A percentile compares a stretch with the other conserved stretches of the same genome.
Evolutionary conservation across 768 basidiomycete genomes (phyloP).

Genomic region (Cystobasidium onofrii): DNA sequence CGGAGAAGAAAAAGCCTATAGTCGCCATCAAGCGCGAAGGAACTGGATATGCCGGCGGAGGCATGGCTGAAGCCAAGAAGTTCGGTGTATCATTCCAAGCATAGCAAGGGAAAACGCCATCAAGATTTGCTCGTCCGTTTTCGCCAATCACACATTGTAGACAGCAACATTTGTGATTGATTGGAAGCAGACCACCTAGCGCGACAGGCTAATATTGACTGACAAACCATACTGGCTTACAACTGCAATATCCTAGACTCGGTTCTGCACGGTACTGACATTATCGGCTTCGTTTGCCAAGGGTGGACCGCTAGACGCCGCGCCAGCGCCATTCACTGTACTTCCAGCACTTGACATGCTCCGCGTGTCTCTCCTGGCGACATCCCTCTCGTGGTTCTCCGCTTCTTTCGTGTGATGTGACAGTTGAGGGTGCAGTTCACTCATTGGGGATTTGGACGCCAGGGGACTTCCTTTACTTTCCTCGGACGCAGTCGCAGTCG

Average conservation of each 20-base stretch:
- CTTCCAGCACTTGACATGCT: neutral
- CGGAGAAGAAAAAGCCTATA: slow-evolving; percentile 51
- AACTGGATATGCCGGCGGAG: slow-evolving; percentile 91
- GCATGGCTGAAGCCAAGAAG: slow-evolving; percentile 76
- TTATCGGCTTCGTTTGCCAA: neutral
- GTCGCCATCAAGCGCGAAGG: slow-evolving; percentile 77
- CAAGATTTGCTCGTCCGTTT: no score
- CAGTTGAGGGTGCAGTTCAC: neutral
- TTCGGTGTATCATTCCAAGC: slow-evolving; percentile 71
- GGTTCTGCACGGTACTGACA: neutral
- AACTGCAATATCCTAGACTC: neutral
- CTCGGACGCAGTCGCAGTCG: neutral
- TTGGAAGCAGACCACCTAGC: no score
- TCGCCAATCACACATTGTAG: no score
- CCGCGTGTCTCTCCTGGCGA: neutral
- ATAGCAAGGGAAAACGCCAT: neutral
- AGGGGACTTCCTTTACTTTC: neutral
- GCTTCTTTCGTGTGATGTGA: slow-evolving; percentile 5
- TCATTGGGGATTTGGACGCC: neutral
- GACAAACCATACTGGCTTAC: neutral
- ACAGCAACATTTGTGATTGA: no score
- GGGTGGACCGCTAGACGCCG: neutral
- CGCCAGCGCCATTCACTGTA: neutral
- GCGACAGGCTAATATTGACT: neutral
- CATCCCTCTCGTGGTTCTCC: neutral